These are phyloP conservation scores for Ceratobasidium theobromae DNA, from an alignment of 1,284 basidiomycete species.

Conservation along the genomic window DNA sequence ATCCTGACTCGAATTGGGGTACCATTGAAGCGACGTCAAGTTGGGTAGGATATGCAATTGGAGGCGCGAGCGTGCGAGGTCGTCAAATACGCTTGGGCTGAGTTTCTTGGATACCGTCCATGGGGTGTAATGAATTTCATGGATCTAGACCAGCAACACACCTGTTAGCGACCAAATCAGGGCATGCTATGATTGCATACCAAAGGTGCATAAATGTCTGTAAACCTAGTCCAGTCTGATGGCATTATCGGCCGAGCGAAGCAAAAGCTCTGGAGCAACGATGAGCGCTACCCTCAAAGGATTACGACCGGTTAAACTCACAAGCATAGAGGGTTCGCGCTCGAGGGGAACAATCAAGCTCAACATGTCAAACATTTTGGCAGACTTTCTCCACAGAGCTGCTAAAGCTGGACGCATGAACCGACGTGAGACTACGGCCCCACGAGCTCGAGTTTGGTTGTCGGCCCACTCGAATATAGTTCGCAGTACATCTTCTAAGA, in stretches of 20 bases:
- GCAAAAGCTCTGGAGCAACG: constrained; percentile 13
- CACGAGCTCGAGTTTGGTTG: constrained; percentile 2
- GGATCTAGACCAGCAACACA: constrained; percentile 11
- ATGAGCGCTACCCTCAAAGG: not conserved
- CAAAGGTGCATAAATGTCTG: constrained; percentile 24
- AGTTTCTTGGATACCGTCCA: constrained; percentile 12
- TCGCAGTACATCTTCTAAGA: constrained; percentile 21
- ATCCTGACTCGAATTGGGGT: constrained; percentile 15
- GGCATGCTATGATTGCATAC: not conserved
- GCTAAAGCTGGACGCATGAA: constrained; percentile 25
- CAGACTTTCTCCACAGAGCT: constrained; percentile 18
- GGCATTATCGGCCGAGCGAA: constrained; percentile 22
- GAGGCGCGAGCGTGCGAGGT: constrained; percentile 23
- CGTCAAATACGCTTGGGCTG: constrained; percentile 21
- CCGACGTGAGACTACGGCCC: constrained; percentile 12
- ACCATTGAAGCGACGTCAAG: constrained; percentile 22
- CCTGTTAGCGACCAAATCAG: not conserved
- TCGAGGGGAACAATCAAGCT: constrained; percentile 26
- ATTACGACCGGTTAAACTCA: not conserved
- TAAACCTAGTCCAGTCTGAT: constrained; percentile 25
- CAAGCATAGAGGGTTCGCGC: constrained; percentile 26
- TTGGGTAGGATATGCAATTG: constrained; percentile 22
- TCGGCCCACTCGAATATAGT: constrained; percentile 29
- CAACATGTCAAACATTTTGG: constrained; percentile 24
- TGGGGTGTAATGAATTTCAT: constrained; percentile 25